phyloP scores from a whole-genome alignment of 148 eudicot species.

The Silene latifolia region DNA sequence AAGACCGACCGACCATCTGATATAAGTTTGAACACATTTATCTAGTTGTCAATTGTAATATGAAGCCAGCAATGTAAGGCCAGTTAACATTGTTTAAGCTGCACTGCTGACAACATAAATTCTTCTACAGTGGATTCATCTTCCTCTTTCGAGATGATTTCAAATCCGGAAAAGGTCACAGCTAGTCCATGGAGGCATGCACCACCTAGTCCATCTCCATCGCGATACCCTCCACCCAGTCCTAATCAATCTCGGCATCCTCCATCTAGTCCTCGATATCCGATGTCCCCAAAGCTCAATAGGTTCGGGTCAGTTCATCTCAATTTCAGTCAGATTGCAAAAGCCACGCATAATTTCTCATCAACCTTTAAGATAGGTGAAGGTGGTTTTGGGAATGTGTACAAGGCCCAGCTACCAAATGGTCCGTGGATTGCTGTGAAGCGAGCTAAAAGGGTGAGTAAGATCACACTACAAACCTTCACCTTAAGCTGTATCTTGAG shows the following conservation, averaged over 20 bases:
- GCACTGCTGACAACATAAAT: neutral
- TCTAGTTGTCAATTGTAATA: neutral
- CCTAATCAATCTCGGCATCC: slow-evolving; percentile 57
- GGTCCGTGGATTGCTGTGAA: slow-evolving; percentile 90
- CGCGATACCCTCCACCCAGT: slow-evolving; percentile 68
- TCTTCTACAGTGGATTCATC: slow-evolving; percentile 63
- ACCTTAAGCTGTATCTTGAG: neutral
- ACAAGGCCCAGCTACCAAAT: slow-evolving; percentile 70
- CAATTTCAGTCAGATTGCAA: slow-evolving; percentile 52
- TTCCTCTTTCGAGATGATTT: slow-evolving; percentile 56
- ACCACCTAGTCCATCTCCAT: slow-evolving; percentile 72
- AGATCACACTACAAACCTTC: slow-evolving; percentile 12
- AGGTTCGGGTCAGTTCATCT: slow-evolving; percentile 74
- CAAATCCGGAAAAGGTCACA: slow-evolving; percentile 44
- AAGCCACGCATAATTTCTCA: slow-evolving; percentile 80
- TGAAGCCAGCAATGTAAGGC: neutral
- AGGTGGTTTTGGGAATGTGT: slow-evolving; percentile 94
- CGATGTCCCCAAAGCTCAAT: slow-evolving; percentile 55
- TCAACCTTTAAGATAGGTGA: slow-evolving; percentile 62
- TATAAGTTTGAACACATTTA: neutral
- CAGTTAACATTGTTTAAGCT: neutral
- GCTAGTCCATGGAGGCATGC: slow-evolving; percentile 64
- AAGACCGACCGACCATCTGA: neutral
- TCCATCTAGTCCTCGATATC: slow-evolving; percentile 84
- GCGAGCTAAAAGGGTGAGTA: slow-evolving; percentile 78